Conservation (phyloP, 345 rosid species). For the Melaleuca alternifolia region DNA sequence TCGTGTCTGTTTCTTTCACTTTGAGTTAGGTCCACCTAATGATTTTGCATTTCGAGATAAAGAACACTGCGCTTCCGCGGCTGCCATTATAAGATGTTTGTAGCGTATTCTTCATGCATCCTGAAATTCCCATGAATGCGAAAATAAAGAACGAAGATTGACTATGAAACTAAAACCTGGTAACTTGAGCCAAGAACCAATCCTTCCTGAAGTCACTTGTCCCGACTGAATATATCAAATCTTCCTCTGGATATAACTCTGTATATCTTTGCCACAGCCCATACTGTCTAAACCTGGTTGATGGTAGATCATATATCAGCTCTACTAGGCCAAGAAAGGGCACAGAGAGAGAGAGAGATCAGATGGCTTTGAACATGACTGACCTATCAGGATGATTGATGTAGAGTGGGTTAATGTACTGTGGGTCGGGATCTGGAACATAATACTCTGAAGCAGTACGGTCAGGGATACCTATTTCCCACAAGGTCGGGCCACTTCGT, state of each 20-base stretch:
- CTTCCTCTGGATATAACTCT: conserved; percentile 61
- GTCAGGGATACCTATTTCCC: conserved; percentile 95
- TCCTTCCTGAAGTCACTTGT: conserved; percentile 45
- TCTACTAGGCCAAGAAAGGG: not conserved
- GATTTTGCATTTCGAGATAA: not conserved
- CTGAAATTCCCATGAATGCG: not conserved
- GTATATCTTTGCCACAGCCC: conserved; percentile 94
- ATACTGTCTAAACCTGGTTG: conserved; percentile 61
- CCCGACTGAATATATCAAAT: conserved; percentile 57
- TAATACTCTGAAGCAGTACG: conserved; percentile 80
- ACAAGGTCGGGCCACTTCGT: conserved; percentile 68
- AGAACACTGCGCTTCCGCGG: not conserved
- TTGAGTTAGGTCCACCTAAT: not conserved
- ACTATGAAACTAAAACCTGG: conserved; percentile 32
- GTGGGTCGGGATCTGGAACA: conserved; percentile 67
- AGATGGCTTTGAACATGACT: not conserved
- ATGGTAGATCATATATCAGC: not conserved
- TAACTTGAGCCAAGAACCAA: conserved; percentile 85
- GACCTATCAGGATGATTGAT: conserved; percentile 51
- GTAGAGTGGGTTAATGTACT: conserved; percentile 49
- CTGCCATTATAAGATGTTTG: not conserved
- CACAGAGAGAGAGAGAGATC: not conserved
- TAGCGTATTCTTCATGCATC: not conserved
- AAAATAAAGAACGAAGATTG: not conserved
- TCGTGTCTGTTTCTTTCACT: not conserved